Percentiles rank a stretch among this genome's conserved stretches.
Evolutionary conservation across 2,329 filamentous ascomycete genomes (phyloP).

Genomic region (Apiospora sp.): DNA sequence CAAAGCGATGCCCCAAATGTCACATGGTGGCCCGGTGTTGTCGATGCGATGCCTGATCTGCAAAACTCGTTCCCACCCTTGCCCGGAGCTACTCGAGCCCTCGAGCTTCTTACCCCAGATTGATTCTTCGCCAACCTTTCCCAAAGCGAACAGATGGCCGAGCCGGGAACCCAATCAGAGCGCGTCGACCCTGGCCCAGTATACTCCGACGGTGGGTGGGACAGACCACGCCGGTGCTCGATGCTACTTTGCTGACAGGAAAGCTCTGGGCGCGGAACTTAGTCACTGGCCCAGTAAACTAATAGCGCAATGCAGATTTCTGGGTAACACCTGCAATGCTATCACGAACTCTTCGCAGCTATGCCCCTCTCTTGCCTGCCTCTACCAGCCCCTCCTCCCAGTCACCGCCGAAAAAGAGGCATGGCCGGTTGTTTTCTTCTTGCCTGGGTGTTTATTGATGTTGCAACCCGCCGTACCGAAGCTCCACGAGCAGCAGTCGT

Average conservation of each 20-base stretch:
- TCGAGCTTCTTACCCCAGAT: constrained; percentile 19
- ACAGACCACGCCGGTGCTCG: background rate
- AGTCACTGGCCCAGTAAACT: background rate
- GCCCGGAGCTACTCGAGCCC: background rate
- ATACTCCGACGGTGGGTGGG: background rate
- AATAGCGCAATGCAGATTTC: background rate
- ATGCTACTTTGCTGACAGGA: background rate
- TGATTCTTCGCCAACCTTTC: background rate
- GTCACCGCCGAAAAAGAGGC: background rate
- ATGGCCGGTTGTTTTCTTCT: background rate
- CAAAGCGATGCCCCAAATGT: background rate
- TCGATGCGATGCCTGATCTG: constrained; percentile 15
- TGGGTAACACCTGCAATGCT: constrained; percentile 10
- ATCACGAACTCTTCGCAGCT: background rate
- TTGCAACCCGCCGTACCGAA: constrained; percentile 2
- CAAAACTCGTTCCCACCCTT: background rate
- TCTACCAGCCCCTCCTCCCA: background rate
- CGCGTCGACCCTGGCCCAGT: background rate
- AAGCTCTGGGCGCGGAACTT: background rate
- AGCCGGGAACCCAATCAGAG: background rate
- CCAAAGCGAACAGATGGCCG: background rate
- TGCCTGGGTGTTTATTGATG: background rate
- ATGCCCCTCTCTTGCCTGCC: background rate
- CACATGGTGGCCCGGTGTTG: background rate
- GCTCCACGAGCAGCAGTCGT: background rate